Evolutionary conservation across 1,284 basidiomycete species (phyloP).

Genomic region (Tilletia horrida): DNA sequence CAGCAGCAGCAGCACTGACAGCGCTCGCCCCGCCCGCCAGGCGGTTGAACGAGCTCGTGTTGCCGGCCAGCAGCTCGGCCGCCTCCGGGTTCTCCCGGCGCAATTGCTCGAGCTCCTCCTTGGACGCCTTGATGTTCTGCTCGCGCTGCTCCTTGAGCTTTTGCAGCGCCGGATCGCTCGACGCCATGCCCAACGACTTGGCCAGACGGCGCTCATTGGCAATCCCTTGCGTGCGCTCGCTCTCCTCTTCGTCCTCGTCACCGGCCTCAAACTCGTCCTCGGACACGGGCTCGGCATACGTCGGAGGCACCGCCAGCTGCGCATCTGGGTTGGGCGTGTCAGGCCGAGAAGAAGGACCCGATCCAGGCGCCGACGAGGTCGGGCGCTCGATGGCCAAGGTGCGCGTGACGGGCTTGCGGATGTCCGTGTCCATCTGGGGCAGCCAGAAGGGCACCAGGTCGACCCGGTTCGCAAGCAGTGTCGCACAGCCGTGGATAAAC

Average conservation of each 20-base stretch:
- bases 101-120: conserved; percentile 47
- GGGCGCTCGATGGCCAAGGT: conserved; percentile 50
- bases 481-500: conserved; percentile 97
- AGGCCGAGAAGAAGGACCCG: conserved; percentile 29
- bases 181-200: conserved; percentile 45
- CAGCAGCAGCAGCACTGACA: conserved; percentile 9
- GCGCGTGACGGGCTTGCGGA: conserved; percentile 39
- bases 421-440: conserved; percentile 73
- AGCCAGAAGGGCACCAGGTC: conserved; percentile 99
- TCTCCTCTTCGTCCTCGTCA: conserved; percentile 36
- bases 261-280: conserved; percentile 53
- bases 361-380: conserved; percentile 26
- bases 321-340: conserved; percentile 32
- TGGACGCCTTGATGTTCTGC: conserved; percentile 45
- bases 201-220: conserved; percentile 49
- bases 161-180: conserved; percentile 47
- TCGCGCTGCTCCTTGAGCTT: conserved; percentile 50
- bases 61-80: conserved; percentile 7
- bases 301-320: conserved; percentile 19
- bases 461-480: conserved; percentile 84
- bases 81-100: conserved; percentile 37
- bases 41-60: conserved; percentile 6
- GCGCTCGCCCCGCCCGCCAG: background rate
- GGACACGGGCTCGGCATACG: conserved; percentile 50
- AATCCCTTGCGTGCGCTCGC: conserved; percentile 31